A percentile compares a stretch with the other conserved stretches of the same genome.
These are phyloP conservation scores for Eucalyptus globulus DNA, from an alignment of 345 rosid genomes.

Conservation along the genomic window DNA sequence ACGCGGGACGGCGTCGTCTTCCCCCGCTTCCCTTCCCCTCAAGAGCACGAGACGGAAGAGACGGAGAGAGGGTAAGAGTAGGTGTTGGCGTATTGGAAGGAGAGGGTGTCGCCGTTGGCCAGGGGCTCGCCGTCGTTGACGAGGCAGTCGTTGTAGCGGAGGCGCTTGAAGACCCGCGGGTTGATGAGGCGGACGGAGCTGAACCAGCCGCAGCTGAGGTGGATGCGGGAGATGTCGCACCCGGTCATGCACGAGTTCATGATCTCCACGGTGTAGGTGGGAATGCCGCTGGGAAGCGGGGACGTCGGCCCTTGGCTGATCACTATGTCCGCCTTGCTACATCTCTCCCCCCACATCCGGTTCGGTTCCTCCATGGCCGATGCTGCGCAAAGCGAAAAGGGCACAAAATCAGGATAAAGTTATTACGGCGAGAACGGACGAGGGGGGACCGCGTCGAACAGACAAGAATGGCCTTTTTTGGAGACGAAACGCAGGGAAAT, in stretches of 20 bases:
- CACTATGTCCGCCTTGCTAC: slow-evolving; percentile 45
- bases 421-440: background rate
- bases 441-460: background rate
- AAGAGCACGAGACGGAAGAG: slow-evolving; percentile 43
- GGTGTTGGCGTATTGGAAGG: slow-evolving; percentile 73
- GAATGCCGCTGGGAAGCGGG: slow-evolving; percentile 69
- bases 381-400: background rate
- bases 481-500: slow-evolving; percentile 33
- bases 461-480: slow-evolving; percentile 39
- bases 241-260: slow-evolving; percentile 57
- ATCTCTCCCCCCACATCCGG: slow-evolving; percentile 45
- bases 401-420: background rate
- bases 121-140: slow-evolving; percentile 79
- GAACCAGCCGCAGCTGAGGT: slow-evolving; percentile 83
- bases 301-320: slow-evolving; percentile 59
- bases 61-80: slow-evolving; percentile 66
- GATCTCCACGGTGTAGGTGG: slow-evolving; percentile 72
- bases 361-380: slow-evolving; percentile 24
- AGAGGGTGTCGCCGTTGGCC: slow-evolving; percentile 36
- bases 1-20: background rate
- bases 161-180: slow-evolving; percentile 75
- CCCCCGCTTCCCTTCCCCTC: background rate
- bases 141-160: slow-evolving; percentile 74
- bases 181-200: slow-evolving; percentile 69
- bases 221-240: slow-evolving; percentile 55